These are phyloP conservation scores for Fusarium albosuccineum DNA, from an alignment of 2,329 filamentous ascomycete genomes.

Conservation along the genomic window DNA sequence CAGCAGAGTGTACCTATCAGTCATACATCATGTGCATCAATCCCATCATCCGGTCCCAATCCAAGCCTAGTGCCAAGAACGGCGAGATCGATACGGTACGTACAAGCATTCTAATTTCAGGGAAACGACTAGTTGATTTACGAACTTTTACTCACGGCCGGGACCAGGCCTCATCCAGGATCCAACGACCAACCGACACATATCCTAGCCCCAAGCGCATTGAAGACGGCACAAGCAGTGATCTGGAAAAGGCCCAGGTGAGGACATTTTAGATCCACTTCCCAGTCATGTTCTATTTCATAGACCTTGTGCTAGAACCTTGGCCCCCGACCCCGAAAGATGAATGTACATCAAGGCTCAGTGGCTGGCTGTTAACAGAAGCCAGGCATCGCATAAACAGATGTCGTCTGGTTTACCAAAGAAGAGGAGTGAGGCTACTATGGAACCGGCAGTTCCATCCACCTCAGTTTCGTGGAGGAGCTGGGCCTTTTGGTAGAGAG, in stretches of 20 bases:
- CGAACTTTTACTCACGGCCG: background rate
- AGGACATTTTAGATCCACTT: too few species aligned
- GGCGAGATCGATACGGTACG: too few species aligned
- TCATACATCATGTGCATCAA: too few species aligned
- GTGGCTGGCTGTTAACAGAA: background rate
- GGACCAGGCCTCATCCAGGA: background rate
- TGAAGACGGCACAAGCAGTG: background rate
- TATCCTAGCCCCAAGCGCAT: background rate
- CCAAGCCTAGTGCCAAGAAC: too few species aligned
- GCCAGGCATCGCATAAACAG: background rate
- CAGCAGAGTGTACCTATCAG: too few species aligned
- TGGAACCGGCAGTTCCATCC: slow-evolving; percentile 71
- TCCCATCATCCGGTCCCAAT: too few species aligned
- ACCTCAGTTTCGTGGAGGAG: slow-evolving; percentile 69
- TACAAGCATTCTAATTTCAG: too few species aligned
- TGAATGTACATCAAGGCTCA: too few species aligned
- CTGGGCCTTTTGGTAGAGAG: slow-evolving; percentile 62
- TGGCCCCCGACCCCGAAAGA: too few species aligned
- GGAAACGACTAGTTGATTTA: too few species aligned
- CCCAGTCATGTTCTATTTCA: too few species aligned
- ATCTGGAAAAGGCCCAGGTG: background rate
- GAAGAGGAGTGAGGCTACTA: slow-evolving; percentile 77
- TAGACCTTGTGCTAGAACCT: background rate
- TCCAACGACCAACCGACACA: background rate
- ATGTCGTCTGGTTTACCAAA: slow-evolving; percentile 67